Base-by-base conservation (phyloP, 768 basidiomycete species). In the Pisolithus orientalis region DNA sequence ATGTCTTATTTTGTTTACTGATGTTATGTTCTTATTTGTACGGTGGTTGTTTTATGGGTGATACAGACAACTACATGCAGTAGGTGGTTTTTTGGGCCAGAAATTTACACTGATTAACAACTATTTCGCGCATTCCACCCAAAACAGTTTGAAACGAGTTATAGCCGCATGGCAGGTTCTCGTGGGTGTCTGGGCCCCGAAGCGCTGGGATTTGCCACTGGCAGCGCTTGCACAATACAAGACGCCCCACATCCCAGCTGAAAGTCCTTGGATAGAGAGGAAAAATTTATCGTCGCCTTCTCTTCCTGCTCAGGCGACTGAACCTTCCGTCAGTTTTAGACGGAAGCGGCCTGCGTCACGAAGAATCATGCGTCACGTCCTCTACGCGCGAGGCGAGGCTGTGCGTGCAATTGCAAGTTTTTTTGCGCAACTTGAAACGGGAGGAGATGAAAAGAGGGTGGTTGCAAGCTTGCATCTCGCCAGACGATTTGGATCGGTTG, bases 121-220 rank as follows among this genome's bases (percentile, higher is more conserved):
- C 34, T 47, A 43, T 55, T 21, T 32, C 39, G 11, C 53, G 57
- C 59, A 49, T 53, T 55, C 53, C 11, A 38, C 54, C 52, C 47
- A 53, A 60, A 44, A 17, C 62, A 93, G 93, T 29, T 81, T 84
- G 46, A 95, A 94, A 69, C 89, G 88, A 39, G 78, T 95, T 45
- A 76, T 87, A 16, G 90, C 94, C 5, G 84, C 94, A n/a, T 99
- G 95, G 94, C 85, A 92, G 50, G 84, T 96, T n/a, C 79, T 99
- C 13, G 80, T 97, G 57, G 96, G 94, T 6, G 83, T 98, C 11
- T 98, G 96, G 96, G 78, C 80, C 0, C 94, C 94, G 5, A 84
- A 80, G 65, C 74, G 72, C 43, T 90, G 85, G 84, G 94, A 96
- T 57, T 73, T 94, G 42, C 80, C 90, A 5, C 66, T 88, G 25